Base-by-base conservation (phyloP, 345 rosid species). In the Aquilaria malaccensis region DNA sequence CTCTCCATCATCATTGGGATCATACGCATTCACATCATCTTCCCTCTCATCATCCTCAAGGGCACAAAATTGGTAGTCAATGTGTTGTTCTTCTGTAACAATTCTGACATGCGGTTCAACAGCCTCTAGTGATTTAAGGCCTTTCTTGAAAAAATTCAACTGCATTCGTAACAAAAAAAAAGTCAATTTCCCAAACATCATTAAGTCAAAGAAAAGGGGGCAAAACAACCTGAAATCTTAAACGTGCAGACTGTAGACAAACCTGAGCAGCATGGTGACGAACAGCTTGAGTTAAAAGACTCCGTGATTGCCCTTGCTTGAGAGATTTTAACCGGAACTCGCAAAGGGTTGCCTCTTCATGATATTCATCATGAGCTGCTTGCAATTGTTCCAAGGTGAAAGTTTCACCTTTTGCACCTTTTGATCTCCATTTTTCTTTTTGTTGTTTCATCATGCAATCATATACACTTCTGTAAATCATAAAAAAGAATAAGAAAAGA, bases 181-280 rank as follows among this genome's bases (percentile, higher is more conserved):
- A 30, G 41, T 15, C 53, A 50, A 45, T 50, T 45, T 14, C 33
- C 37, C 60, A 33, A 64, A 56, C 7, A 73, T 60, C 49, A 56
- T 56, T 58, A 59, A 56, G 15, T 10, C 52, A 33, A 10, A 14
- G 12, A 51, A 41, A 65, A 48, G 59, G 64, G 22, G 29, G 47
- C 22, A 46, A 15, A 58, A 41, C 49, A 22, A 47, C 30, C 29
- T 41, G 63, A 55, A 60, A 51, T 49, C 60, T 14, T 49, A 70
- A 50, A 56, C 48, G 9, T 11, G 48, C 3, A 13, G 66, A 47
- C 62, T 22, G 22, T 50, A 55, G 60, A 50, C 60, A 66, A 64
- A 95, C 99, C 94, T 95, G 99, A 67, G 99, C 97, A 57, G 96
- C 87, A 72, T 95, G 95, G 75, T 95, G 99, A 52, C 90, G 96